phyloP scores from a whole-genome alignment of 2,329 filamentous ascomycete genomes.

The Calonectria pseudoturangicola region DNA sequence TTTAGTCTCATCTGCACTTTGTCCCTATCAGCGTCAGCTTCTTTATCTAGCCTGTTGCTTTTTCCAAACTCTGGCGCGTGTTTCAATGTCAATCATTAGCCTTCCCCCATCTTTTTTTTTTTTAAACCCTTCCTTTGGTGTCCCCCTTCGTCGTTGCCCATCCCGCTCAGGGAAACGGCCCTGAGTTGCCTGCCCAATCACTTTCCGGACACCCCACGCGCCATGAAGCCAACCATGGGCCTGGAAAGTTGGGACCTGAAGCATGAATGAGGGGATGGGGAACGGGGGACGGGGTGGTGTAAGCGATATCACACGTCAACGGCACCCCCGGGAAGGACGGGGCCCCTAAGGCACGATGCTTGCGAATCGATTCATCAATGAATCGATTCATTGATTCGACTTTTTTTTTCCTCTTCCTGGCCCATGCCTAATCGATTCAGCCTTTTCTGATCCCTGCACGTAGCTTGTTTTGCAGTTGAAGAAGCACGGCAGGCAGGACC shows the following conservation, averaged over 20 bases:
- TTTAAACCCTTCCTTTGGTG: neutral
- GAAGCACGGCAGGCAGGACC: slow-evolving; percentile 1
- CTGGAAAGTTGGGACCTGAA: slow-evolving; percentile 8
- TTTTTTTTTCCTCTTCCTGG: neutral
- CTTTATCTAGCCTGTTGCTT: slow-evolving; percentile 32
- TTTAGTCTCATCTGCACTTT: neutral
- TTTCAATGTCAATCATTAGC: slow-evolving; percentile 25
- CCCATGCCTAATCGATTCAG: slow-evolving; percentile 14
- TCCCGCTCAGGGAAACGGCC: slow-evolving; percentile 16
- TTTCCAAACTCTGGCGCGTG: slow-evolving; percentile 1
- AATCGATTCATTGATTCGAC: slow-evolving; percentile 23
- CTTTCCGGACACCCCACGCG: slow-evolving; percentile 35
- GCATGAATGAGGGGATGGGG: slow-evolving; percentile 9
- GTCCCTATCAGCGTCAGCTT: slow-evolving; percentile 26
- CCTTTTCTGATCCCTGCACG: slow-evolving; percentile 13
- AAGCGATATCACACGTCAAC: slow-evolving; percentile 51
- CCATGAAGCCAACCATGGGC: slow-evolving; percentile 32
- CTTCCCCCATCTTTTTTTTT: slow-evolving; percentile 22
- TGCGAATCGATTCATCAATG: slow-evolving; percentile 15
- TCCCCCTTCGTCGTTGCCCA: neutral
- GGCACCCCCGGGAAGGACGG: slow-evolving; percentile 37
- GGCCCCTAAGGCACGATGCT: slow-evolving; percentile 3
- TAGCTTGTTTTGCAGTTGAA: slow-evolving; percentile 15
- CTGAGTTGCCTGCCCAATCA: neutral
- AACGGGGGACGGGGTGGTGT: slow-evolving; percentile 19